Conservation (phyloP, 148 eudicot genomes). For the Arbutus unedo region DNA sequence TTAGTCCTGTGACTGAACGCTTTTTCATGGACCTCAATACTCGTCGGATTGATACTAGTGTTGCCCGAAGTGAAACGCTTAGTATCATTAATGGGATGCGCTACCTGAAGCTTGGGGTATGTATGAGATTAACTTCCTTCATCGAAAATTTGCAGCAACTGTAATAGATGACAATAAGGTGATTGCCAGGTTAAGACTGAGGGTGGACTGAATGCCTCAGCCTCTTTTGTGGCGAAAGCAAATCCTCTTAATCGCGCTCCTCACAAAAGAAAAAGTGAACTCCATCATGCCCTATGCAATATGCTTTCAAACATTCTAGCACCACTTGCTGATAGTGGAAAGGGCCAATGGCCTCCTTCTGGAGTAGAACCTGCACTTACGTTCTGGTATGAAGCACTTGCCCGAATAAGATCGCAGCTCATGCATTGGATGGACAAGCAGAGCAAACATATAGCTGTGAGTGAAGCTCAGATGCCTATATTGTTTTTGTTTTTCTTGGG, state of each 20-base stretch:
- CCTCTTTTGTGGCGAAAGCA: constrained; percentile 97
- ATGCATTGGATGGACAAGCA: constrained; percentile 99
- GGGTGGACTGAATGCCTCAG: constrained; percentile 97
- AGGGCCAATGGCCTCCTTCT: constrained; percentile 95
- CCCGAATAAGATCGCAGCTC: constrained; percentile 78
- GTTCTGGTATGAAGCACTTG: constrained; percentile 99
- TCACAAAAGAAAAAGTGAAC: constrained; percentile 97
- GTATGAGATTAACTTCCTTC: constrained; percentile 19
- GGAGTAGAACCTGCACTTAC: constrained; percentile 93
- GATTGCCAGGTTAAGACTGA: constrained; percentile 84
- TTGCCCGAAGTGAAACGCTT: constrained; percentile 89
- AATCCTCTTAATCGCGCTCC: constrained; percentile 96
- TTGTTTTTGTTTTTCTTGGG: not conserved
- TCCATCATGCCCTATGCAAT: constrained; percentile 91
- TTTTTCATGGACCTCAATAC: constrained; percentile 98
- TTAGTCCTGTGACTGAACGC: constrained; percentile 99
- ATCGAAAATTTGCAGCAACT: not conserved
- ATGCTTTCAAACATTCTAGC: constrained; percentile 98
- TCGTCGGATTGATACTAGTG: constrained; percentile 90
- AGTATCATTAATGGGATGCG: constrained; percentile 98
- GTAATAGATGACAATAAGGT: constrained; percentile 24
- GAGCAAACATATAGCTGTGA: constrained; percentile 94
- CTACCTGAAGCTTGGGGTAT: constrained; percentile 98
- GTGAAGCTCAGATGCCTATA: constrained; percentile 22
- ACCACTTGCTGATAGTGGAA: constrained; percentile 96